Conservation (phyloP, 768 basidiomycete species). For the Galerina marginata region DNA sequence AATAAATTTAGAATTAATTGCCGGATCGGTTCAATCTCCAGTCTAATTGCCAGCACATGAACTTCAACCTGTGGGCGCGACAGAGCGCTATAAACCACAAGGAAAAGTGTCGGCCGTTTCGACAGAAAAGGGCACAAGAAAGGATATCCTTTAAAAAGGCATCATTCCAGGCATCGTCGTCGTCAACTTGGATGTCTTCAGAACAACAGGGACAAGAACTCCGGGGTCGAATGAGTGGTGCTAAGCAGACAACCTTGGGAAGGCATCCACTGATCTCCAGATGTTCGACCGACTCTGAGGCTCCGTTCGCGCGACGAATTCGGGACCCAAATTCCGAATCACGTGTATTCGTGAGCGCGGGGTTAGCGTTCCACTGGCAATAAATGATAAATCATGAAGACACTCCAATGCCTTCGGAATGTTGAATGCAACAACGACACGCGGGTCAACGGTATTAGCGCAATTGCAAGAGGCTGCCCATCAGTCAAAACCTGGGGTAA, state of each 20-base stretch:
- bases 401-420: neutral
- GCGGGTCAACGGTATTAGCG: constrained; percentile 4
- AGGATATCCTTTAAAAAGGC: neutral
- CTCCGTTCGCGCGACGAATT: constrained; percentile 13
- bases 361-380: neutral
- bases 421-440: neutral
- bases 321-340: constrained; percentile 16
- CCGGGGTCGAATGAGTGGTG: constrained; percentile 12
- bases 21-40: neutral
- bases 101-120: neutral
- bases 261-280: constrained; percentile 14
- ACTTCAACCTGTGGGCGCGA: constrained; percentile 1
- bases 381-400: neutral
- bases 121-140: constrained; percentile 11
- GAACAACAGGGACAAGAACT: constrained; percentile 11
- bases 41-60: neutral
- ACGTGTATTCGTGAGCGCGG: constrained; percentile 16
- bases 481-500: neutral
- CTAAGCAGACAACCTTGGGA: constrained; percentile 16
- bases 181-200: constrained; percentile 18
- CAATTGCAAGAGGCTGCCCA: neutral
- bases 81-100: constrained; percentile 5
- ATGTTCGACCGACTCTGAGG: constrained; percentile 3
- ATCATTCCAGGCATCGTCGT: constrained; percentile 16
- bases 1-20: constrained; percentile 7